Evolutionary conservation across 371 early-diverging fungal species (phyloP).

Genomic region (Mucor indicus): DNA sequence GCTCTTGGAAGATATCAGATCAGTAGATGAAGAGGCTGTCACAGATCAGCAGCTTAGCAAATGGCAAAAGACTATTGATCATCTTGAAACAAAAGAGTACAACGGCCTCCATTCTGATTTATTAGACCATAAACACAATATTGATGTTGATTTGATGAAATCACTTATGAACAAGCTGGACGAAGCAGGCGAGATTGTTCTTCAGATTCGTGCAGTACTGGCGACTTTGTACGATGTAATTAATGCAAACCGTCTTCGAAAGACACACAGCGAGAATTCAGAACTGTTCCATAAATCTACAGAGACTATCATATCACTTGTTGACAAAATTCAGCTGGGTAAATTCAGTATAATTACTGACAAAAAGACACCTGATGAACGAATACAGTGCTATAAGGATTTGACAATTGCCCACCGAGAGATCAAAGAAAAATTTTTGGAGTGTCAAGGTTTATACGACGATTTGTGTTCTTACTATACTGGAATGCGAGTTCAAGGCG

Average conservation of each 20-base stretch:
- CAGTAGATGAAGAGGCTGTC: constrained; percentile 14
- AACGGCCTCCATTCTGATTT: constrained; percentile 18
- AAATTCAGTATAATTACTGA: constrained; percentile 9
- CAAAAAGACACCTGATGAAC: constrained; percentile 7
- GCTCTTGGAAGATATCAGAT: constrained; percentile 17
- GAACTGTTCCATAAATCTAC: constrained; percentile 11
- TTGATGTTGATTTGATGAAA: constrained; percentile 15
- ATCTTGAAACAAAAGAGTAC: constrained; percentile 30
- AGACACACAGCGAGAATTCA: constrained; percentile 37
- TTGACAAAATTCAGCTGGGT: not conserved
- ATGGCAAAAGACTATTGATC: constrained; percentile 41
- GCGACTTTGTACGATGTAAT: constrained; percentile 38
- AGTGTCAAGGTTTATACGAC: constrained; percentile 42
- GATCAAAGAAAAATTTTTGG: constrained; percentile 22
- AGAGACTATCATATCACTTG: not conserved
- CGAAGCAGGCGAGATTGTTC: constrained; percentile 25
- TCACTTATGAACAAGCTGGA: constrained; percentile 25
- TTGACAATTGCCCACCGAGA: constrained; percentile 22
- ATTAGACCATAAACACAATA: constrained; percentile 4
- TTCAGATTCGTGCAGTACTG: constrained; percentile 25
- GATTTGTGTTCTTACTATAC: constrained; percentile 37
- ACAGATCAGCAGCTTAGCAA: constrained; percentile 29
- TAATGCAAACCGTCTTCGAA: constrained; percentile 37
- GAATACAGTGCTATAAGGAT: constrained; percentile 14
- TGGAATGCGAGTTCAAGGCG: constrained; percentile 28